Percentiles rank a stretch among this genome's conserved stretches.
phyloP scores from a whole-genome alignment of 1,284 basidiomycete species.

The Malassezia caprae region DNA sequence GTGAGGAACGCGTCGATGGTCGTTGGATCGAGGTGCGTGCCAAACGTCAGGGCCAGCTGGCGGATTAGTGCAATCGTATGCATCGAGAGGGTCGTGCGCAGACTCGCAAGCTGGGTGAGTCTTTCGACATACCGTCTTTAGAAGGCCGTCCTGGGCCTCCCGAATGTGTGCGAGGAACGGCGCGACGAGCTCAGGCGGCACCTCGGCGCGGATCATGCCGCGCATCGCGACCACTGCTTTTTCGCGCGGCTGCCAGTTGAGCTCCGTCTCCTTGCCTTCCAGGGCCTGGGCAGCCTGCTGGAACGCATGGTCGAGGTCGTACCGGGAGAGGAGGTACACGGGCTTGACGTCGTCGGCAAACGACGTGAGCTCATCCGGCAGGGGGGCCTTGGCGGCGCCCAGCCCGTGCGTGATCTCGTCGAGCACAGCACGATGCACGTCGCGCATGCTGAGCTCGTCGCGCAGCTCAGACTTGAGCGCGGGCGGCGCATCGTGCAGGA shows the following conservation, averaged over 20 bases:
- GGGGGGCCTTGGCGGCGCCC: conserved; percentile 11
- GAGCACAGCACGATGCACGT: conserved; percentile 52
- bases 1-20: conserved; percentile 56
- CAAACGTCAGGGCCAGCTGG: conserved; percentile 57
- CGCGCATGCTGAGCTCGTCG: conserved; percentile 73
- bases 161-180: conserved; percentile 67
- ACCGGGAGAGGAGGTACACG: conserved; percentile 65
- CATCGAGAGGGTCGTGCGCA: conserved; percentile 80
- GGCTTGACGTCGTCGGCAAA: conserved; percentile 28
- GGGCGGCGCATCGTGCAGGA: conserved; percentile 71
- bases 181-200: conserved; percentile 63
- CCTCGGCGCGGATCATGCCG: conserved; percentile 80
- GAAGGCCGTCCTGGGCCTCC: conserved; percentile 66
- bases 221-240: conserved; percentile 67
- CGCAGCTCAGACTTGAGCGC: conserved; percentile 83
- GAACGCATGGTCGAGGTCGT: conserved; percentile 78
- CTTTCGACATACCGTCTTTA: conserved; percentile 58
- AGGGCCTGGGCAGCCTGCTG: conserved; percentile 66
- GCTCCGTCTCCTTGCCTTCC: conserved; percentile 90
- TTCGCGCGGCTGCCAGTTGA: conserved; percentile 85
- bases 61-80: conserved; percentile 69
- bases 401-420: not conserved
- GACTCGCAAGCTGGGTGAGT: conserved; percentile 56
- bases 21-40: conserved; percentile 55
- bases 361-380: conserved; percentile 13